Evolutionary conservation across 352 stramenopile species (phyloP), one percentile per base, ranked within the genome.

Genomic region (Chrysophaeum taylorii): DNA sequence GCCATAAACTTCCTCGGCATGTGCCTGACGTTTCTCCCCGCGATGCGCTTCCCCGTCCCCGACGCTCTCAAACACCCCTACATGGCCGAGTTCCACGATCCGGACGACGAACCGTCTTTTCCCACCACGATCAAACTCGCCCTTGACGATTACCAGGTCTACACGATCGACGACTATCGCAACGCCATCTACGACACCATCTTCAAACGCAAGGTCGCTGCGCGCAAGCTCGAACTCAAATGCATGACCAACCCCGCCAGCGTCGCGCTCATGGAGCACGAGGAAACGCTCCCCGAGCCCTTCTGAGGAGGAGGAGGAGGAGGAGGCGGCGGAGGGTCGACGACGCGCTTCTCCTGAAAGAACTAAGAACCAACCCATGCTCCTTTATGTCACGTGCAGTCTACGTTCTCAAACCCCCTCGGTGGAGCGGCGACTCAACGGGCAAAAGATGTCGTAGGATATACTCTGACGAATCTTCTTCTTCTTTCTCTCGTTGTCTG

Each of bases 31-130:
- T 68, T 75, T 54, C 31, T 25, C 21, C 63, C 63, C 0, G 36
- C 27, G 7, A 31, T 25, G 2, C 43, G 72, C n/a, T 54, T 29
- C 38, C 23, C 5, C 18, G 60, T 62, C 18, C 7, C 38, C 18
- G 36, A 76, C 14, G 69, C 39, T 2, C 33, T 70, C 5, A 35
- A 23, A 35, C 70, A 74, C 39, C 70, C 70, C 18, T 70, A 42
- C 27, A 23, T 74, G 1, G 69, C 69, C 23, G 70, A 74, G 31
- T 74, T 57, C 39, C 66, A 72, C 33, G 62, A 73, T 38, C 5
- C n/a, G 16, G 25, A 63, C 27, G 52, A 63, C n/a, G 52, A 63
- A 38, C 52, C 52, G 5, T 5, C 52, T 15, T 38, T 39, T 2
- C 15, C 9, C 33, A 4, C 5, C 7, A 35, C 15, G 25, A 35